Conservation (phyloP, 1,139 yeast species). For the Debaryomycetaceae sp. region DNA sequence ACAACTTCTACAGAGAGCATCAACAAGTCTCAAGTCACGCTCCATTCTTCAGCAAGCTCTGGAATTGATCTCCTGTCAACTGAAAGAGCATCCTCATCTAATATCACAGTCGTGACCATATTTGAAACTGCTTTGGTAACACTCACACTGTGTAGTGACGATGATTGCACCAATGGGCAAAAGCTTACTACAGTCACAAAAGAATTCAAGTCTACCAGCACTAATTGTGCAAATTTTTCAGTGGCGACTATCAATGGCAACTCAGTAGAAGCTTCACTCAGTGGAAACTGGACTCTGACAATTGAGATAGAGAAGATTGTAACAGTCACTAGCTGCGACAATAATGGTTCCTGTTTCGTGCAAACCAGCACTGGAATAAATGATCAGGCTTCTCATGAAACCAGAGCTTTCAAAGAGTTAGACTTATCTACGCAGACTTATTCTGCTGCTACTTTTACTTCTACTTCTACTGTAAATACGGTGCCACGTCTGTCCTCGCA, state of each 20-base stretch:
- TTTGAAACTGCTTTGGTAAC: not conserved
- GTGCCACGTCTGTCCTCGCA: not conserved
- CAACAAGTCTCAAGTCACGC: no score
- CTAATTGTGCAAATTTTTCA: not conserved
- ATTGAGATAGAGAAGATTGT: not conserved
- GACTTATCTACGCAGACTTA: no score
- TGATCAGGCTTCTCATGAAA: no score
- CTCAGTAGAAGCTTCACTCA: not conserved
- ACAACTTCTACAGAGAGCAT: no score
- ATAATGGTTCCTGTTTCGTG: not conserved
- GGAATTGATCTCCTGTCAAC: no score
- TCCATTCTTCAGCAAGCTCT: no score
- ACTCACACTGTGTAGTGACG: not conserved
- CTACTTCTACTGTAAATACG: no score
- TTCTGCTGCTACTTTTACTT: no score
- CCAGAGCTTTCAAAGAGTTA: no score
- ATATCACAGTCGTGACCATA: not conserved
- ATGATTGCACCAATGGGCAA: not conserved
- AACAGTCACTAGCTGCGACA: not conserved
- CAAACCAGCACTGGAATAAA: not conserved
- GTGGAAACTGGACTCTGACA: not conserved
- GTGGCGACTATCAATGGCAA: not conserved
- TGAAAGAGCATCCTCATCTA: not conserved
- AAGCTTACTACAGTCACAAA: not conserved
- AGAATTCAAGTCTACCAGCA: not conserved